Conservation (phyloP, 495 filamentous ascomycete genomes). For the Tuber melanosporum region DNA sequence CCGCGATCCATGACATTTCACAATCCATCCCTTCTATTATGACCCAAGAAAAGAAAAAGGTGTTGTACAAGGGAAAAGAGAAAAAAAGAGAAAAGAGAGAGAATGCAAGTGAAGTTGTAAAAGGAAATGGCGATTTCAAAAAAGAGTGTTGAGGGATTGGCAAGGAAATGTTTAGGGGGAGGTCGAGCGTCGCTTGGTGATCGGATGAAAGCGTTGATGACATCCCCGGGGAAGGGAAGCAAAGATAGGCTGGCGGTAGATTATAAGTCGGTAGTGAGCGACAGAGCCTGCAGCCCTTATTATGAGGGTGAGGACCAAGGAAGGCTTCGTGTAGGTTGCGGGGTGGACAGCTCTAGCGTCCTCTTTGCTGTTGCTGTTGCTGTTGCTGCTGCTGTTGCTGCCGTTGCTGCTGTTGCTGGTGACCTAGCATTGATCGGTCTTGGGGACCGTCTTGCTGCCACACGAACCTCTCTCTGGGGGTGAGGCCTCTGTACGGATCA, state of each 20-base stretch:
- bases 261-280: background rate
- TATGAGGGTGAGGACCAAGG: background rate
- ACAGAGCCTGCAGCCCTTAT: background rate
- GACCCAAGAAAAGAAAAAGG: background rate
- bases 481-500: background rate
- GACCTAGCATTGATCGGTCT: background rate
- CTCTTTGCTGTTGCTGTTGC: background rate
- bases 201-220: background rate
- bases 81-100: background rate
- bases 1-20: background rate
- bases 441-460: background rate
- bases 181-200: background rate
- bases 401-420: background rate
- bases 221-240: background rate
- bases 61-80: background rate
- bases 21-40: background rate
- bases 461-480: background rate
- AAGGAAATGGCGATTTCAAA: background rate
- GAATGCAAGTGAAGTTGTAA: background rate
- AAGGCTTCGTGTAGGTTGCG: background rate
- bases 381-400: background rate
- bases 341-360: background rate
- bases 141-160: background rate
- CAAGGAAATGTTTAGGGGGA: background rate
- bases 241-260: background rate